Evolutionary conservation across 2,329 filamentous ascomycete genomes (phyloP), one percentile per base, ranked within the genome.

Genomic region (Leptographium galeiforme): DNA sequence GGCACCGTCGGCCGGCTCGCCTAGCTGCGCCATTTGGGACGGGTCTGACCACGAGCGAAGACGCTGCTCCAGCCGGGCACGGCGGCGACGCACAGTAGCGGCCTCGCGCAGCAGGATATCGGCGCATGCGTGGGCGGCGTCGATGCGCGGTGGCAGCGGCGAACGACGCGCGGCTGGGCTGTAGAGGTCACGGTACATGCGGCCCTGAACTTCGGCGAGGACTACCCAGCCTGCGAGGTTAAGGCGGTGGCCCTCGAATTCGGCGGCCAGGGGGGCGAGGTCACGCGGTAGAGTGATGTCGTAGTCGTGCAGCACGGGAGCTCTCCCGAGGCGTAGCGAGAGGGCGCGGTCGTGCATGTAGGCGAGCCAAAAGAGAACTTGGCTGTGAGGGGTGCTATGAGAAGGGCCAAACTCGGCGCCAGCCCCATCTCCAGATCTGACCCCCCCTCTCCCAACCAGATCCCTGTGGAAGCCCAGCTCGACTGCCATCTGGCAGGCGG

Each of bases 401-500:
- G 2, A 25, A 5, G 25, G 25, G 25, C 3, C 25, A 25, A 5
- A 25, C 25, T 25, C 25, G 25, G 25, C 25, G 25, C 25, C 25
- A 25, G 25, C 25, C 25, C 25, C 25, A 5, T 25, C 25, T 25
- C 25, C 25, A 25, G 25, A 25, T n/a, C 5, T 5, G 7, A 11
- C 11, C 11, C n/a, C 6, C 13, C 39, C 7, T 45, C 49, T 6
- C 45, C 32, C 6, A 25, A 25, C 25, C 5, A 25, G 25, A 25
- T 19, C 49, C 7, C 33, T 40, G 60, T 84, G 81, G 55, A 79
- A 82, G 3, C 81, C 81, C 5, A 83, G 72, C 0, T 76, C 76
- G 59, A 81, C 78, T 57, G 78, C 82, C 52, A 85, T 69, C 50
- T 77, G 73, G 14, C 76, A 75, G 0, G 81, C 81, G 16, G 74